These are phyloP conservation scores for Anthracocystis panici-leucophaei DNA, from an alignment of 1,284 basidiomycete species.

Conservation along the genomic window DNA sequence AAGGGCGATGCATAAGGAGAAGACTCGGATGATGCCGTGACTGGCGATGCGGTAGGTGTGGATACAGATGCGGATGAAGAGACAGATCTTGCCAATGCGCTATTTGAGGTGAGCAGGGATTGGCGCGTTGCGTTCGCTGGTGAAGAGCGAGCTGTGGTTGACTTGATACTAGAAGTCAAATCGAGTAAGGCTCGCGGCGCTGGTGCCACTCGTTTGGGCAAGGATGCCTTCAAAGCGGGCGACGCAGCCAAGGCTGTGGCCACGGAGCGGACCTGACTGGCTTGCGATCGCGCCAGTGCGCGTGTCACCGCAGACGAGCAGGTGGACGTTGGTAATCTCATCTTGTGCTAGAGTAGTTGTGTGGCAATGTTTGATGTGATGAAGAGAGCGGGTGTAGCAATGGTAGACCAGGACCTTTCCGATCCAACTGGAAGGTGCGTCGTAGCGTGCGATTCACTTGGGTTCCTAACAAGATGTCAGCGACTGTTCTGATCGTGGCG, in stretches of 20 bases:
- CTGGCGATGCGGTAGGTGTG: constrained; percentile 15
- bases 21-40: constrained; percentile 16
- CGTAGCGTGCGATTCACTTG: not conserved
- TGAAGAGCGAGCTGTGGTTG: constrained; percentile 5
- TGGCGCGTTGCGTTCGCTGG: constrained; percentile 7
- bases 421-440: not conserved
- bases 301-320: constrained; percentile 18
- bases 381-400: not conserved
- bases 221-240: constrained; percentile 9
- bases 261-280: constrained; percentile 17
- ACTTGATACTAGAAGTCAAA: constrained; percentile 1
- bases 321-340: constrained; percentile 23
- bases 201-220: constrained; percentile 13
- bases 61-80: constrained; percentile 19
- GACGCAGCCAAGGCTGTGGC: constrained; percentile 17
- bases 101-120: constrained; percentile 23
- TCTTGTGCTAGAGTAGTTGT: not conserved
- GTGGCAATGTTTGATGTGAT: not conserved
- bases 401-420: not conserved
- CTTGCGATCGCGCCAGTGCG: constrained; percentile 15
- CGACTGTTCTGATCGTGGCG: not conserved
- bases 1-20: constrained; percentile 41
- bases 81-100: constrained; percentile 31
- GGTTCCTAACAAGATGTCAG: not conserved
- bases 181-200: constrained; percentile 17